These are phyloP conservation scores for Aureobasidium pullulans DNA, from an alignment of 2,329 filamentous ascomycete species.

Conservation along the genomic window DNA sequence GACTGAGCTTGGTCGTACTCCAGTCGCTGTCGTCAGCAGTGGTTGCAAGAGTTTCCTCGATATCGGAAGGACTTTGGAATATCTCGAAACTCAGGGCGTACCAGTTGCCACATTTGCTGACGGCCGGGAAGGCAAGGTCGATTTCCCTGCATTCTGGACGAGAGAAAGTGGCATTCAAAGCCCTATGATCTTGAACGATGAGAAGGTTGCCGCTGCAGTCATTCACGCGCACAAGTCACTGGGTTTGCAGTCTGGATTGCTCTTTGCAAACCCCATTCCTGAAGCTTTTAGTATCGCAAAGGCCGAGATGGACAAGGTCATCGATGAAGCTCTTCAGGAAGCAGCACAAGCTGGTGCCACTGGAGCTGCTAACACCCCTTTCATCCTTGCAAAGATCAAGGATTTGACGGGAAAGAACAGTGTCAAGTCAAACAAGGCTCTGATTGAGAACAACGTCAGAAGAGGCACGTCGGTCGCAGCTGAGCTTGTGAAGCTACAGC, in stretches of 20 bases:
- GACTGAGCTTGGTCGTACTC: conserved; percentile 83
- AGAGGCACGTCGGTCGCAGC: conserved; percentile 58
- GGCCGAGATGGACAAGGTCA: conserved; percentile 60
- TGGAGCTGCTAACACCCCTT: conserved; percentile 78
- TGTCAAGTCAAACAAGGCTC: conserved; percentile 64
- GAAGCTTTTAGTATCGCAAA: conserved; percentile 61
- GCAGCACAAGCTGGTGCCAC: conserved; percentile 57
- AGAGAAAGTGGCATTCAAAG: conserved; percentile 77
- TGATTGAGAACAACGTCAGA: conserved; percentile 60
- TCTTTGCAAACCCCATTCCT: conserved; percentile 86
- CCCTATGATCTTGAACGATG: conserved; percentile 65
- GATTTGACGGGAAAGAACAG: conserved; percentile 67
- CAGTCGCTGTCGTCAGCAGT: conserved; percentile 79
- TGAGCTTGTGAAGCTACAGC: conserved; percentile 51
- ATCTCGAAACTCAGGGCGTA: conserved; percentile 65
- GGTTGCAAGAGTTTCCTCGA: conserved; percentile 97
- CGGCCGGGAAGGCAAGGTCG: conserved; percentile 61
- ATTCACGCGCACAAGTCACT: conserved; percentile 70
- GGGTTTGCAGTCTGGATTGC: conserved; percentile 66
- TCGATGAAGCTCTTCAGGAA: conserved; percentile 60
- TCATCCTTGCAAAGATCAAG: conserved; percentile 69
- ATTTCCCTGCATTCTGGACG: conserved; percentile 91
- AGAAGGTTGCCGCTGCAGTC: conserved; percentile 81
- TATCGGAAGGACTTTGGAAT: conserved; percentile 81
- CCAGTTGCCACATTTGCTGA: conserved; percentile 86